phyloP scores from a whole-genome alignment of 352 stramenopile genomes.

The Pythium aquatile region DNA sequence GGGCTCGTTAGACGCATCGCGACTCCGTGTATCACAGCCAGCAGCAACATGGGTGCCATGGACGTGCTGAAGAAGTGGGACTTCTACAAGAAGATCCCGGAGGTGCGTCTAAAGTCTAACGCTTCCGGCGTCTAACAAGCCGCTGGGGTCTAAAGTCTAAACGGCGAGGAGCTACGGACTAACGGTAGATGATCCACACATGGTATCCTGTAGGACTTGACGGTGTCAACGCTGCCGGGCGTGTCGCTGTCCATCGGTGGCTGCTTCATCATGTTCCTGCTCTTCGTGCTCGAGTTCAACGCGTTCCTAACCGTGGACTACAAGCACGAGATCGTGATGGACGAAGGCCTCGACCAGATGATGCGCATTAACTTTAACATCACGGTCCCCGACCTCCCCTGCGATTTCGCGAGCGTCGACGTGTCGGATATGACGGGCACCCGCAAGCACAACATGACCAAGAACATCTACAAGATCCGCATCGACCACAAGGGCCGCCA shows the following conservation, averaged over 20 bases:
- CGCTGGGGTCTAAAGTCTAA: background rate
- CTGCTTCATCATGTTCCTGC: constrained; percentile 88
- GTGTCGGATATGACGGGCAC: constrained; percentile 97
- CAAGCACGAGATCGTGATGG: constrained; percentile 89
- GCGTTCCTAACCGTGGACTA: constrained; percentile 84
- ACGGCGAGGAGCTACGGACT: constrained; percentile 1
- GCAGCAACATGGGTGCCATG: constrained; percentile 70
- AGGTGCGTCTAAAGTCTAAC: constrained; percentile 41
- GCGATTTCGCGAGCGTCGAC: constrained; percentile 96
- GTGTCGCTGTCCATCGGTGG: constrained; percentile 82
- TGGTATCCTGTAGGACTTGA: constrained; percentile 62
- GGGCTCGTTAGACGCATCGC: background rate
- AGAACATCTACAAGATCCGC: constrained; percentile 97
- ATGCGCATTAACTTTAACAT: constrained; percentile 99
- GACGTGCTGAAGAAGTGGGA: constrained; percentile 91
- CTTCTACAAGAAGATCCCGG: constrained; percentile 92
- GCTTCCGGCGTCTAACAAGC: background rate
- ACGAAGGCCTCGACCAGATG: constrained; percentile 80
- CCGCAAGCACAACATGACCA: constrained; percentile 97
- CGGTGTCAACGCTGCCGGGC: constrained; percentile 81
- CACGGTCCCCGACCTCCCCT: constrained; percentile 96
- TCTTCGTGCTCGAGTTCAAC: constrained; percentile 91
- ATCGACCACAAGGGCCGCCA: constrained; percentile 83
- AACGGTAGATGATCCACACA: constrained; percentile 13
- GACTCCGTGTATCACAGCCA: background rate